Conservation (phyloP, 2,329 filamentous ascomycete species). For the Fusarium denticulatum region DNA sequence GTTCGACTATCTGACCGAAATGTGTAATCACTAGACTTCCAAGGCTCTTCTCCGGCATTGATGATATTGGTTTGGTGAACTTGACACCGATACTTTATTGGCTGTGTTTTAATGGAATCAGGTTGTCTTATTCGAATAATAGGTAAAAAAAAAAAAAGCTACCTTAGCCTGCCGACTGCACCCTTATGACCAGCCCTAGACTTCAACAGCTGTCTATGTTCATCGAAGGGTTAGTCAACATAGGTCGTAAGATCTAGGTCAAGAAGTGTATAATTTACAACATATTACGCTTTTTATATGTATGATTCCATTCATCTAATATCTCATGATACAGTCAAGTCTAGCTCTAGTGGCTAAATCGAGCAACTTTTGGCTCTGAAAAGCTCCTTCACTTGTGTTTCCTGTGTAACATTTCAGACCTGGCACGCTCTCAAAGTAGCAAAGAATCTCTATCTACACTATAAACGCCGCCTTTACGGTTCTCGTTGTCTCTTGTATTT, state of each 20-base stretch:
- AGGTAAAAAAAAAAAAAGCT: neutral
- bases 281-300: neutral
- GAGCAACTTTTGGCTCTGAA: neutral
- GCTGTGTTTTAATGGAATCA: neutral
- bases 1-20: neutral
- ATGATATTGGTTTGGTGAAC: neutral
- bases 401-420: conserved; percentile 3
- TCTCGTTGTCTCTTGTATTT: neutral
- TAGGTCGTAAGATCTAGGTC: neutral
- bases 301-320: neutral
- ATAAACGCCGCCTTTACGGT: conserved; percentile 22
- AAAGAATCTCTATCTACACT: conserved; percentile 14
- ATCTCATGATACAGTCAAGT: conserved; percentile 10
- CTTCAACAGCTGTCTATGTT: neutral
- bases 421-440: conserved; percentile 3
- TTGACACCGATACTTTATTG: neutral
- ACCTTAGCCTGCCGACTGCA: neutral
- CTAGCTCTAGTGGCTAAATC: conserved; percentile 10
- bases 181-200: neutral
- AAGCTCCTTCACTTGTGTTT: neutral
- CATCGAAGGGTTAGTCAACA: neutral
- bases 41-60: neutral
- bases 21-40: neutral
- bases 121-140: neutral
- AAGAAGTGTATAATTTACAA: neutral